Evolutionary conservation across 441 rosid species (phyloP).

Genomic region (Aquilaria agallochum): DNA sequence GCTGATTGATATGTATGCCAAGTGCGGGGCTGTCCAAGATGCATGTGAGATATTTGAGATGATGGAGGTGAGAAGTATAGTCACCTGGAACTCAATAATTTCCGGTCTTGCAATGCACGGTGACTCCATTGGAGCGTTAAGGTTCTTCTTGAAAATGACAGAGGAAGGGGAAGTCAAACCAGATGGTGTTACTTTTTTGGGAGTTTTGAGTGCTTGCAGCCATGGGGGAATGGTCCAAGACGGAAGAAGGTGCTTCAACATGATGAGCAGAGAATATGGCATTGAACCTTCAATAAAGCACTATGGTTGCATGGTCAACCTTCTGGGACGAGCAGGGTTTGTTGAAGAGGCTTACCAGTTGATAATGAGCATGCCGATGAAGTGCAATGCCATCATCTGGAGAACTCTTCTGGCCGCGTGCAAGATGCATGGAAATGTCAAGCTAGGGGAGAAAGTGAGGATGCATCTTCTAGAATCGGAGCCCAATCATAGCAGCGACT

Average conservation of each 20-base stretch:
- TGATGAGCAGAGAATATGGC: slow-evolving; percentile 16
- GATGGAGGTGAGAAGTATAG: slow-evolving; percentile 12
- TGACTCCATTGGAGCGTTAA: slow-evolving; percentile 13
- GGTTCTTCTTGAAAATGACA: slow-evolving; percentile 8
- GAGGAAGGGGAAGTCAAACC: slow-evolving; percentile 11
- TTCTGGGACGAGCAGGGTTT: slow-evolving; percentile 29
- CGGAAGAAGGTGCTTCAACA: slow-evolving; percentile 19
- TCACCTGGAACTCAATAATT: slow-evolving; percentile 29
- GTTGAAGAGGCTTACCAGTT: slow-evolving; percentile 26
- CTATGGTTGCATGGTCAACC: slow-evolving; percentile 29
- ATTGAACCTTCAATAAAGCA: slow-evolving; percentile 20
- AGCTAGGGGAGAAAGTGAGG: slow-evolving; percentile 24
- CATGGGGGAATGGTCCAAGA: slow-evolving; percentile 25
- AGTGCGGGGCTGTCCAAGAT: slow-evolving; percentile 27
- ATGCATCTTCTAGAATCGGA: slow-evolving; percentile 19
- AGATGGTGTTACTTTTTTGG: slow-evolving; percentile 22
- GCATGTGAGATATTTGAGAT: slow-evolving; percentile 15
- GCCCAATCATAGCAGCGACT: slow-evolving; percentile 27
- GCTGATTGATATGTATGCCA: slow-evolving; percentile 29
- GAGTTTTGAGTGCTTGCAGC: slow-evolving; percentile 27
- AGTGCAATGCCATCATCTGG: slow-evolving; percentile 28
- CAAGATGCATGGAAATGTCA: slow-evolving; percentile 20
- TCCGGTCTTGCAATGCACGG: slow-evolving; percentile 22
- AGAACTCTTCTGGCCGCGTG: slow-evolving; percentile 27
- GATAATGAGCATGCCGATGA: slow-evolving; percentile 15